Base-by-base conservation (phyloP, 805 yeast species). In the Saturnispora halmiae region DNA sequence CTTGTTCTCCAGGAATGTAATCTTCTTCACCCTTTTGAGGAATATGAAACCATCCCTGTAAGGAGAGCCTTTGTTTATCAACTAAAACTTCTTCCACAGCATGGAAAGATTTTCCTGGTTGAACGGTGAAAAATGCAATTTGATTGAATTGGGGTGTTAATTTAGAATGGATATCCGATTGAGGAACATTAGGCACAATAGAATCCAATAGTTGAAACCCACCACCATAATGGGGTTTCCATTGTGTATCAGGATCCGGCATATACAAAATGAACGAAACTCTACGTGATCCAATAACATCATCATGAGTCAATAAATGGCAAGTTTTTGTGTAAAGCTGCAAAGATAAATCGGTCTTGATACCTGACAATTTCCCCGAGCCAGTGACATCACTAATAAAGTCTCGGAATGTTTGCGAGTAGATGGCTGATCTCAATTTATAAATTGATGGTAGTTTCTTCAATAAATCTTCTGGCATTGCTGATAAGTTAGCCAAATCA, bases 21-120 rank as follows among this genome's bases (percentile, higher is more conserved):
- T 96, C 97, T 26, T 73, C 77, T 61, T 92, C 99, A 8, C 95
- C 96, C 9, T 65, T 65, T 58, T 92, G 97, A 3, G 99, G 99
- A 39, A 88, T 84, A 60, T 92, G 99, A 57, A 90, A 94, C 99
- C 99, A 94, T 1, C 99, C 99, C 54, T 92, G 96, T 45, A 92
- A 85, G 1, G 95, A 84, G 27, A 92, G 65, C 54, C 99, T 72
- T 47, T 87, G 94, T 55, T 81, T 84, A 55, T 88, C 95, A 2
- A 79, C 95, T 46, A 80, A 73, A 1, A 94, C 98, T 59, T 92
- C 98, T 63, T 94, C 97, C 10, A 92, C 99, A 53, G 94, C 98
- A 59, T 92, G 99, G 71, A 92, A 92, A 2, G 95, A 83, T 36
- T 81, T 72, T 0, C 98, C 99, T 1, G 98, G 99, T 56, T 87